Conservation (phyloP, 1,284 basidiomycete species). For the Apiotrichum mycotoxinovorans region DNA sequence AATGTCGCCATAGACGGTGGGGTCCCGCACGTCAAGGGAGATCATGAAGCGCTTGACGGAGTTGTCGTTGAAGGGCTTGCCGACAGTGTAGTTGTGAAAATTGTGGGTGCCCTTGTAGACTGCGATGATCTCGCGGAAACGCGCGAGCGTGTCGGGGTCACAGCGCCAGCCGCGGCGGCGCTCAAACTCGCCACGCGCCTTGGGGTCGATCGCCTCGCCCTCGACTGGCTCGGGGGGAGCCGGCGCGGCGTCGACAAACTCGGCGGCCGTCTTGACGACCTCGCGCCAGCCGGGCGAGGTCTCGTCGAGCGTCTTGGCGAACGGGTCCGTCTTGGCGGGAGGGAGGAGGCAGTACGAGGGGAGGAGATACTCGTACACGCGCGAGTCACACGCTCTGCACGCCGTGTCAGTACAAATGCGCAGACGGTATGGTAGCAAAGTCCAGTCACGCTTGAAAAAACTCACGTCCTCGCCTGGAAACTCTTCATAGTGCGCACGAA, state of each 20-base stretch:
- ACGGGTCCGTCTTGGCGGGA: constrained; percentile 70
- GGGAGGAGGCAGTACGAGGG: constrained; percentile 92
- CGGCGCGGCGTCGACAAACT: constrained; percentile 47
- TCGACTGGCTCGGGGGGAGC: constrained; percentile 46
- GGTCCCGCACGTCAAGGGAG: constrained; percentile 72
- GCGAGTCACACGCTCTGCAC: constrained; percentile 71
- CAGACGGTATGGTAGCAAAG: neutral
- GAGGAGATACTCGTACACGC: constrained; percentile 96
- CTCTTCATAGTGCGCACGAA: constrained; percentile 83
- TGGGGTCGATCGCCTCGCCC: constrained; percentile 25
- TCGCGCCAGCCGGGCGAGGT: constrained; percentile 45
- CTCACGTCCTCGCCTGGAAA: constrained; percentile 84
- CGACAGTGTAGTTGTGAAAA: constrained; percentile 96
- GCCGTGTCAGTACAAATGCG: too few relatives aligned
- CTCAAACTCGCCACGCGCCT: constrained; percentile 39
- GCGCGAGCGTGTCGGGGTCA: constrained; percentile 56
- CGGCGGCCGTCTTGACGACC: constrained; percentile 28
- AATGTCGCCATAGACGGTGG: constrained; percentile 77
- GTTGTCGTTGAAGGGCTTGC: constrained; percentile 75
- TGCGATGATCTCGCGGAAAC: constrained; percentile 59
- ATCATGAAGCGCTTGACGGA: constrained; percentile 82
- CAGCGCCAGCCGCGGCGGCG: constrained; percentile 62
- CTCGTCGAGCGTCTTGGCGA: constrained; percentile 56
- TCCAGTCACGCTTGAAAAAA: constrained; percentile 18
- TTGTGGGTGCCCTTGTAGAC: constrained; percentile 73